Percentiles rank a stretch among this genome's conserved stretches.
These are phyloP conservation scores for Tuber indicum DNA, from an alignment of 495 filamentous ascomycete species.

Conservation along the genomic window DNA sequence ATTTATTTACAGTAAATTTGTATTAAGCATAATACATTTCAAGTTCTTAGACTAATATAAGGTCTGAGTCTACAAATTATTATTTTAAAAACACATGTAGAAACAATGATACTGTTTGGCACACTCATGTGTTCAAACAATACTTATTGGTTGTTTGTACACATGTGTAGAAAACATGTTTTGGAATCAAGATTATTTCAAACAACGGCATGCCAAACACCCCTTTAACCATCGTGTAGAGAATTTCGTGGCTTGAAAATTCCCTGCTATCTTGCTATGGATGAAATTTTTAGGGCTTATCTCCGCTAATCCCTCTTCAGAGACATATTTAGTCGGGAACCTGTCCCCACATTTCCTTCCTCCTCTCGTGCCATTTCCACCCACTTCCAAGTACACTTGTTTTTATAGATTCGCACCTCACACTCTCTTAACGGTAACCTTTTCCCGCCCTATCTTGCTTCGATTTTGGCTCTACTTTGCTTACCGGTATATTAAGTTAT, in stretches of 20 bases:
- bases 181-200: too few relatives aligned
- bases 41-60: too few relatives aligned
- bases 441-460: not conserved
- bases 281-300: not conserved
- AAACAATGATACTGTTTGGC: too few relatives aligned
- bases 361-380: not conserved
- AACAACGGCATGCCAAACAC: too few relatives aligned
- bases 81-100: too few relatives aligned
- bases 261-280: not conserved
- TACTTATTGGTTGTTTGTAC: too few relatives aligned
- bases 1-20: too few relatives aligned
- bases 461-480: not conserved
- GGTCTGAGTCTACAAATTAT: too few relatives aligned
- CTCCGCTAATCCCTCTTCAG: not conserved
- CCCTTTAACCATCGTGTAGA: not conserved
- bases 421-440: not conserved
- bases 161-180: too few relatives aligned
- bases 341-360: not conserved
- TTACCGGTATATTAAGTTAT: not conserved
- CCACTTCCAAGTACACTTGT: not conserved
- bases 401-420: not conserved
- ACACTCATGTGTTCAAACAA: too few relatives aligned
- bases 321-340: not conserved
- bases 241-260: not conserved
- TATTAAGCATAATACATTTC: too few relatives aligned